These are phyloP conservation scores for Globisporangium barbulae DNA, from an alignment of 352 stramenopile species.

Conservation along the genomic window DNA sequence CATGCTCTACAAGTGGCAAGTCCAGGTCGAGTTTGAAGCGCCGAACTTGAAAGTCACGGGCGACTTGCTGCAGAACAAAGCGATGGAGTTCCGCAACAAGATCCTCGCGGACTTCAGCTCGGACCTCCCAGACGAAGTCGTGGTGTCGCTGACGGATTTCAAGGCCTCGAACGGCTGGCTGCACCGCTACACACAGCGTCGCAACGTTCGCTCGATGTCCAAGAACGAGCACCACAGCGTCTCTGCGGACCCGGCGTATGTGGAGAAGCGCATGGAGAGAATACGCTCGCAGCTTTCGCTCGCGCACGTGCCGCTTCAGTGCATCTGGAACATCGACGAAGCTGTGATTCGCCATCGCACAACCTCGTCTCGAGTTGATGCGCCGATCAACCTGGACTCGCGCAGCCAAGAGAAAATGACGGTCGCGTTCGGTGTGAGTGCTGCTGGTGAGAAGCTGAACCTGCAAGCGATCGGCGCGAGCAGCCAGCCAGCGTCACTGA, in stretches of 20 bases:
- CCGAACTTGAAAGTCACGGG: slow-evolving; percentile 70
- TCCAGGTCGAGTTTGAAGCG: slow-evolving; percentile 69
- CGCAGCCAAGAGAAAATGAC: slow-evolving; percentile 51
- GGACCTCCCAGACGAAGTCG: slow-evolving; percentile 64
- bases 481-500: slow-evolving; percentile 31
- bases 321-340: slow-evolving; percentile 77
- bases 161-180: slow-evolving; percentile 85
- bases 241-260: slow-evolving; percentile 8
- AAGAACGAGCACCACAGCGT: slow-evolving; percentile 28
- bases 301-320: slow-evolving; percentile 38
- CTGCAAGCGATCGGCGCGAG: slow-evolving; percentile 57
- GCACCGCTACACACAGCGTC: slow-evolving; percentile 71
- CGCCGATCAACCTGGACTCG: slow-evolving; percentile 40
- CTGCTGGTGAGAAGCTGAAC: slow-evolving; percentile 58
- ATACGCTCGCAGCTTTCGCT: slow-evolving; percentile 52
- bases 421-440: slow-evolving; percentile 53
- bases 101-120: slow-evolving; percentile 68
- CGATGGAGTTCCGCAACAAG: slow-evolving; percentile 81
- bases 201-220: slow-evolving; percentile 60
- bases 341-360: slow-evolving; percentile 42
- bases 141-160: slow-evolving; percentile 80
- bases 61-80: slow-evolving; percentile 72
- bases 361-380: slow-evolving; percentile 33
- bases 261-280: slow-evolving; percentile 41
- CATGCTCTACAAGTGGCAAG: slow-evolving; percentile 85